Percentiles rank a stretch among this genome's conserved stretches.
Conservation (phyloP, 331 rosid genomes). For the Pyrus hybrid region DNA sequence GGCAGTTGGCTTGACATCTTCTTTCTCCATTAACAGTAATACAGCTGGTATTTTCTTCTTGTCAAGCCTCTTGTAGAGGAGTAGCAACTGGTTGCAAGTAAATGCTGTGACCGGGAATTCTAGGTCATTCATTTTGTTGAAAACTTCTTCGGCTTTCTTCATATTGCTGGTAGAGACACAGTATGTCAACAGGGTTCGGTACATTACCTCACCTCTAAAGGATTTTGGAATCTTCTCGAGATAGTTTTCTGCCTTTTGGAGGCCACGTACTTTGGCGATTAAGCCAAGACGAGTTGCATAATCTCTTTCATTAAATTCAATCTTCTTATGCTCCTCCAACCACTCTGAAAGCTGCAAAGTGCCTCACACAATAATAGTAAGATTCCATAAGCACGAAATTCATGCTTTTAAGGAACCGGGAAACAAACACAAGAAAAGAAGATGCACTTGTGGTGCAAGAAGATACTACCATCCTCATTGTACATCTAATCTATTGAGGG, state of each 20-base stretch:
- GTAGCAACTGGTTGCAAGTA: constrained; percentile 75
- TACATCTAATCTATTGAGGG: not conserved
- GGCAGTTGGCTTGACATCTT: constrained; percentile 58
- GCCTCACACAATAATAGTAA: not conserved
- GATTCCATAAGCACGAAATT: not conserved
- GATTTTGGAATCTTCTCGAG: constrained; percentile 57
- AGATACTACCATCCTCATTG: not conserved
- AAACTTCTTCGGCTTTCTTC: constrained; percentile 60
- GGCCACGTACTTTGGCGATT: constrained; percentile 57
- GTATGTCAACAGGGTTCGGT: constrained; percentile 68
- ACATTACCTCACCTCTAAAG: constrained; percentile 58
- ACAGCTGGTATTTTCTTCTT: constrained; percentile 82
- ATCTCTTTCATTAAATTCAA: constrained; percentile 59
- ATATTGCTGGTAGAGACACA: constrained; percentile 35
- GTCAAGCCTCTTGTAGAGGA: constrained; percentile 68
- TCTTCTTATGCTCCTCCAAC: constrained; percentile 41
- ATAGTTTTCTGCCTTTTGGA: constrained; percentile 56
- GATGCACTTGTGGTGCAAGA: not conserved
- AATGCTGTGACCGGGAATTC: constrained; percentile 56
- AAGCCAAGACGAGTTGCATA: constrained; percentile 70
- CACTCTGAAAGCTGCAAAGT: constrained; percentile 74
- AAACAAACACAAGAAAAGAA: not conserved
- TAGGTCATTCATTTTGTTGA: constrained; percentile 76
- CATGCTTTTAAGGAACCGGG: constrained; percentile 6
- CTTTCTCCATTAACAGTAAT: constrained; percentile 75